Base-by-base conservation (phyloP, 164 flowering plant species). In the Chimonanthus praecox region DNA sequence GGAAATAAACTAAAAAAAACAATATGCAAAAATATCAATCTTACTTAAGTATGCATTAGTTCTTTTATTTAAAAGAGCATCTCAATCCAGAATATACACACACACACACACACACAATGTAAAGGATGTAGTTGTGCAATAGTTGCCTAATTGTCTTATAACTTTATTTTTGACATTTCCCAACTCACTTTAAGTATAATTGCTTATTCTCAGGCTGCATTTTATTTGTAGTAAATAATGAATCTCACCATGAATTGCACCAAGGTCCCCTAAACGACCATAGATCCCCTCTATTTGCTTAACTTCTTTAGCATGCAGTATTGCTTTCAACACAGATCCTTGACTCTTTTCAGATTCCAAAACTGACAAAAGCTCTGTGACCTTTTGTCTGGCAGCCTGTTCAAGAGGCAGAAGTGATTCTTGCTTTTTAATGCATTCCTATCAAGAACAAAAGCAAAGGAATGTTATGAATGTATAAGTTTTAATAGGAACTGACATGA, bases 241-340 rank as follows among this genome's bases (percentile, higher is more conserved):
- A 60, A 10, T 64, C 89, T 80, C 69, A 95, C 99, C 97, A 83
- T 95, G 95, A 82, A 95, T 95, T 13, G 97, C 97, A 71, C 98
- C 99, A 54, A 95, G 76, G 75, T 95, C 98, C 65, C 99, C 99
- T 90, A 95, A 80, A 67, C 99, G 85, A 54, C 99, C 99, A 85
- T 90, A 84, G 69, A 95, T 93, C 73, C 99, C 99, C 66, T 83
- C 86, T 58, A 93, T 93, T 74, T 77, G 79, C 68, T 89, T 90
- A 63, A 89, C 77, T 72, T 87, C 90, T 82, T 92, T 93, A 62
- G 98, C 99, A 61, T 83, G 89, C 77, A 92, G 70, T 68, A 95
- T 86, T 74, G 92, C 97, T 82, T 88, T 95, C 58, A 93, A 47
- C 70, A 95, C 97, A 76, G 97, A 84, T 61, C 97, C 97, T 73